These are phyloP conservation scores for Microcyclospora pomicola DNA, from an alignment of 2,329 filamentous ascomycete genomes.

Conservation along the genomic window DNA sequence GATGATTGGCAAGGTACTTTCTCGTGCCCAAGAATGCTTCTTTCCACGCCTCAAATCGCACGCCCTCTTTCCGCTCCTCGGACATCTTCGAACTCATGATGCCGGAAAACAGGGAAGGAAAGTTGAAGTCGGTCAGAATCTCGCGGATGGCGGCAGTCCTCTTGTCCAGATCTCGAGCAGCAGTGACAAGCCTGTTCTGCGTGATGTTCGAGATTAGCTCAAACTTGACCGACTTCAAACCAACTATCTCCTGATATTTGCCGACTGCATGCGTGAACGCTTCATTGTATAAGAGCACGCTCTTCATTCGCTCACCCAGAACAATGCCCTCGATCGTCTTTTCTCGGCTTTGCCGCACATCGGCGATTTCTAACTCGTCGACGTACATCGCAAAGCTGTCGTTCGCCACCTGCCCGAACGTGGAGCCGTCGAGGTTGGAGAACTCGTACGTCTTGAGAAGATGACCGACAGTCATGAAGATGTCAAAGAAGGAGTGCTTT, in stretches of 20 bases:
- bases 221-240: slow-evolving; percentile 55
- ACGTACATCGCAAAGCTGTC: slow-evolving; percentile 61
- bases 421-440: slow-evolving; percentile 47
- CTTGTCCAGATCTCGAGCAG: slow-evolving; percentile 63
- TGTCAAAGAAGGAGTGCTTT: slow-evolving; percentile 42
- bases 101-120: slow-evolving; percentile 77
- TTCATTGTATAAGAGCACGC: slow-evolving; percentile 70
- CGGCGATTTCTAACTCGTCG: slow-evolving; percentile 61
- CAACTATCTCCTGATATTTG: slow-evolving; percentile 61
- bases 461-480: slow-evolving; percentile 47
- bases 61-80: slow-evolving; percentile 55
- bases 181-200: slow-evolving; percentile 65
- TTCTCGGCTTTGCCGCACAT: slow-evolving; percentile 69
- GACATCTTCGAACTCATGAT: slow-evolving; percentile 71
- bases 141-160: slow-evolving; percentile 56
- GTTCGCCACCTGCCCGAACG: slow-evolving; percentile 47
- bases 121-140: slow-evolving; percentile 78
- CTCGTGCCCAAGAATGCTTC: slow-evolving; percentile 60
- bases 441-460: slow-evolving; percentile 46
- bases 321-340: slow-evolving; percentile 82
- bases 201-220: slow-evolving; percentile 56
- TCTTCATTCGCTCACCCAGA: slow-evolving; percentile 79
- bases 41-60: slow-evolving; percentile 78
- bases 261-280: slow-evolving; percentile 85
- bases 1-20: slow-evolving; percentile 58